A percentile compares a stretch with the other conserved stretches of the same genome.
phyloP scores from a whole-genome alignment of 75 land plant genomes.

The Larix kaempferi region DNA sequence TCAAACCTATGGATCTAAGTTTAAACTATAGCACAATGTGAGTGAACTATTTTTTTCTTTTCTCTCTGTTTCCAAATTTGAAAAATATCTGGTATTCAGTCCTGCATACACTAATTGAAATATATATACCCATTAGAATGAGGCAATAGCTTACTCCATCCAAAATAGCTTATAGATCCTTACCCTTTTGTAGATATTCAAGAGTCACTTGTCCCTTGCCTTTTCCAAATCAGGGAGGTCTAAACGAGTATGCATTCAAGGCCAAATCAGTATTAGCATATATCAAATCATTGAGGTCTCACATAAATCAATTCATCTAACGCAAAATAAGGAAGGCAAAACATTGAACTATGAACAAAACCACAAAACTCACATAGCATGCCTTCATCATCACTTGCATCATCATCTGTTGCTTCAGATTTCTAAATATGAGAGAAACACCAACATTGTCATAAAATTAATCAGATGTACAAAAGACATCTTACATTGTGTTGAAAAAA shows the following conservation, averaged over 20 bases:
- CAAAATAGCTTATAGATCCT: neutral
- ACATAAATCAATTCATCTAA: neutral
- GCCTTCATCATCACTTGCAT: slow-evolving; percentile 8
- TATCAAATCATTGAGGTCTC: neutral
- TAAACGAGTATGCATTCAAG: neutral
- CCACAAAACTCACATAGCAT: slow-evolving; percentile 6
- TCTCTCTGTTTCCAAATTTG: neutral
- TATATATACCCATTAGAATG: neutral
- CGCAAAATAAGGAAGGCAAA: neutral
- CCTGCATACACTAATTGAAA: neutral
- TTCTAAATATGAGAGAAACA: neutral
- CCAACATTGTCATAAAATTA: neutral
- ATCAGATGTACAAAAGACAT: neutral
- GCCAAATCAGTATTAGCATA: neutral
- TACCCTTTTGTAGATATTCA: neutral
- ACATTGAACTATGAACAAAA: neutral
- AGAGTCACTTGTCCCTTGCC: slow-evolving; percentile 6
- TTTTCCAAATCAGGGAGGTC: slow-evolving; percentile 9
- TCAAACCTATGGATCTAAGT: no score
- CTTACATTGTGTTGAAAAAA: neutral
- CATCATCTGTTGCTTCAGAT: slow-evolving; percentile 7
- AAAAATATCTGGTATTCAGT: neutral
- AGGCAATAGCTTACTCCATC: neutral
- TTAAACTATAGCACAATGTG: no score
- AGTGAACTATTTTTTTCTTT: no score